A percentile compares a stretch with the other conserved stretches of the same genome.
Evolutionary conservation across 306 rosid genomes (phyloP).

Genomic region (Erythrophleum fordii): DNA sequence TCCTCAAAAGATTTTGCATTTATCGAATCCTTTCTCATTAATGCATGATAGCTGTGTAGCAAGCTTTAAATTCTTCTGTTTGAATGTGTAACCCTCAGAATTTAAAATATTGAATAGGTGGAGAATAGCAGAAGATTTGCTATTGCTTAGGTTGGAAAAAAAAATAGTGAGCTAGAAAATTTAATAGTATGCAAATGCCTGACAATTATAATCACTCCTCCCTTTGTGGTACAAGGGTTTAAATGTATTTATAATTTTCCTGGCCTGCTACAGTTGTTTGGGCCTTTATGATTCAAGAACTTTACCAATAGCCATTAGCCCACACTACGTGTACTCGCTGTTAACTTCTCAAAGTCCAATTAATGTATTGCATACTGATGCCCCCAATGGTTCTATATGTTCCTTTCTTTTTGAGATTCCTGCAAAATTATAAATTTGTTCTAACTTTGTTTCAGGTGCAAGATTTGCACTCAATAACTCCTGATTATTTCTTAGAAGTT

Average conservation of each 20-base stretch:
- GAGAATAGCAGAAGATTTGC: not conserved
- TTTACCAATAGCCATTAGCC: no score
- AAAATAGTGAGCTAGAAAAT: not conserved
- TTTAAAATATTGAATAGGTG: not conserved
- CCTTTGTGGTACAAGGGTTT: not conserved
- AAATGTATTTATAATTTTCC: no score
- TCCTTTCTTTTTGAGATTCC: not conserved
- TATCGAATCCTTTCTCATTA: constrained; percentile 13
- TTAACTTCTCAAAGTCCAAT: not conserved
- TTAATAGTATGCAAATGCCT: not conserved
- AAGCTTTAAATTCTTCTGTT: not conserved
- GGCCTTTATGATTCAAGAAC: no score
- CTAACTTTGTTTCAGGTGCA: constrained; percentile 70
- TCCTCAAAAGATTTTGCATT: not conserved
- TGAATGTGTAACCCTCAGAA: not conserved
- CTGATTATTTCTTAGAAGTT: constrained; percentile 85
- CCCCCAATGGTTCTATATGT: not conserved
- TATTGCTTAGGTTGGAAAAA: not conserved
- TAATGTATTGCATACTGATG: not conserved
- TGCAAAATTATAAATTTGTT: not conserved
- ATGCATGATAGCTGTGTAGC: not conserved
- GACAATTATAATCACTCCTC: not conserved
- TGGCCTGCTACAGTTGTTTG: not conserved
- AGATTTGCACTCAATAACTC: constrained; percentile 92
- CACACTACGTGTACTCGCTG: no score